Evolutionary conservation across 257 asterid species (phyloP).

Genomic region (Solanum sitiens): DNA sequence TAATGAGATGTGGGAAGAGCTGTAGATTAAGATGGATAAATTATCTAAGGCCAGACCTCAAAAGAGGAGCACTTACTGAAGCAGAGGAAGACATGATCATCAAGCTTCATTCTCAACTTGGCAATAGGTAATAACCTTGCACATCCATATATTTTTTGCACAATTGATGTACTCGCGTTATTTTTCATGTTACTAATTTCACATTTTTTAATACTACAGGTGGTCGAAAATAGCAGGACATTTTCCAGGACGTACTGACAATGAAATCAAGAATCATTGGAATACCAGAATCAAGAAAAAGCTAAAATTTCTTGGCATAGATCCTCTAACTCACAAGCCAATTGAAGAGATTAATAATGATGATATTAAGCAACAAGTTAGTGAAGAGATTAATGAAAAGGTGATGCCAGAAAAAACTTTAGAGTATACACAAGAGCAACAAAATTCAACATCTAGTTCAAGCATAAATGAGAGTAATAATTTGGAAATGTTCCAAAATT

Average conservation of each 20-base stretch:
- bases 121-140: conserved; percentile 44
- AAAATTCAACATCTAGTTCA: not conserved
- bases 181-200: not conserved
- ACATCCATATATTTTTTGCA: not conserved
- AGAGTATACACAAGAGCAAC: conserved; percentile 7
- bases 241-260: conserved; percentile 46
- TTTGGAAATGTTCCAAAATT: conserved; percentile 6
- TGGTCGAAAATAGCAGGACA: conserved; percentile 91
- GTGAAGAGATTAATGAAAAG: conserved; percentile 5
- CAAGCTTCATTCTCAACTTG: conserved; percentile 67
- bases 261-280: conserved; percentile 47
- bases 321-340: conserved; percentile 36
- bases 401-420: not conserved
- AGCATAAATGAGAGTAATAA: not conserved
- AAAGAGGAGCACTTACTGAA: conserved; percentile 72
- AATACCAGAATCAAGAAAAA: conserved; percentile 49
- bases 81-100: conserved; percentile 81
- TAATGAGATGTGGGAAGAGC: conserved; percentile 86
- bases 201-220: conserved; percentile 15
- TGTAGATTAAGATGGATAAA: conserved; percentile 88
- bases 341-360: conserved; percentile 15
- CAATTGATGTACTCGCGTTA: not conserved
- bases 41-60: conserved; percentile 74
- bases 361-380: conserved; percentile 2
- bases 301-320: conserved; percentile 28